Evolutionary conservation across 371 early-diverging fungal genomes (phyloP).

Genomic region (Zopfochytrium polystomum): DNA sequence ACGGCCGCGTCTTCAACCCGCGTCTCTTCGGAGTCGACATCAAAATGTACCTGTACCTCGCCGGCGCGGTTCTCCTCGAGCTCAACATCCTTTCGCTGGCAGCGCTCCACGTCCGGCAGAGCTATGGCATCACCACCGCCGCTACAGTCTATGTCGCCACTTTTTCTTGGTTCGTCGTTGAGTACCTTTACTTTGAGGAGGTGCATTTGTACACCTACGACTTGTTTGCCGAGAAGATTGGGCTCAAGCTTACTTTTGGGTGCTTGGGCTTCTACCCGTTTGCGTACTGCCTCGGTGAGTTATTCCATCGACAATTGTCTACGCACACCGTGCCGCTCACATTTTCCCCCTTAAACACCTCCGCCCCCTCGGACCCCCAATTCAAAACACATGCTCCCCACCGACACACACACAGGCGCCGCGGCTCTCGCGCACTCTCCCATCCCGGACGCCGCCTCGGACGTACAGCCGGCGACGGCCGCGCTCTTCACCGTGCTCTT

Average conservation of each 20-base stretch:
- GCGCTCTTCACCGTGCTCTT: constrained; percentile 8
- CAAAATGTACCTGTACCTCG: constrained; percentile 31
- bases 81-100: constrained; percentile 25
- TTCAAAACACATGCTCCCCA: not conserved
- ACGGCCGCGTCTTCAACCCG: constrained; percentile 30
- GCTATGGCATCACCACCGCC: constrained; percentile 16
- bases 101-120: constrained; percentile 4
- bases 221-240: constrained; percentile 37
- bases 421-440: too few relatives aligned
- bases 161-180: constrained; percentile 27
- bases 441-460: constrained; percentile 9
- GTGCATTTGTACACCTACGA: constrained; percentile 40
- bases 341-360: not conserved
- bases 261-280: constrained; percentile 38
- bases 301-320: constrained; percentile 2
- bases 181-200: constrained; percentile 31
- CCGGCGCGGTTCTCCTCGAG: constrained; percentile 29
- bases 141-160: constrained; percentile 8
- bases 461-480: not conserved
- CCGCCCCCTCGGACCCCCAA: not conserved
- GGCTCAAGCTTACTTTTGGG: constrained; percentile 32
- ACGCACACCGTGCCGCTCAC: not conserved
- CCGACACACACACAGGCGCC: not conserved
- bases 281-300: constrained; percentile 29
- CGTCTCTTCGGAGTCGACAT: constrained; percentile 22